A percentile compares a stretch with the other conserved stretches of the same genome.
Evolutionary conservation across 495 filamentous ascomycete species (phyloP).

Genomic region (Podospora pseudocomata): DNA sequence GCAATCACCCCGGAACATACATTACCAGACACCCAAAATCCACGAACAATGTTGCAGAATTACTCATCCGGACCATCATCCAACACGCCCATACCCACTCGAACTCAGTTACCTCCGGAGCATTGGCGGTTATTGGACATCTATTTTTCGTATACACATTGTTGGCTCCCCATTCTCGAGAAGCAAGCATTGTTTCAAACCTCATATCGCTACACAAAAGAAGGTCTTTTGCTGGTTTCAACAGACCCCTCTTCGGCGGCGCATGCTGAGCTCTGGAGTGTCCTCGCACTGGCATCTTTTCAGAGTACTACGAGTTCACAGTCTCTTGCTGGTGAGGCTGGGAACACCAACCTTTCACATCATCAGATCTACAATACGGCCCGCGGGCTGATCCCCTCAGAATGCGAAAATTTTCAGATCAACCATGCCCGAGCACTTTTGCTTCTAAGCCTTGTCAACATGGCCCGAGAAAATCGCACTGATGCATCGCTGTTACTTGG

Average conservation of each 20-base stretch:
- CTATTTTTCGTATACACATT: slow-evolving; percentile 69
- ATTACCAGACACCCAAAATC: not conserved
- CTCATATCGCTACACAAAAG: slow-evolving; percentile 42
- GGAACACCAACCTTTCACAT: slow-evolving; percentile 12
- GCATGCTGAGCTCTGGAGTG: slow-evolving; percentile 63
- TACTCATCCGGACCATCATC: not conserved
- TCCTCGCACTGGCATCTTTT: slow-evolving; percentile 52
- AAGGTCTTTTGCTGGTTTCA: slow-evolving; percentile 22
- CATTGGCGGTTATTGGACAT: slow-evolving; percentile 64
- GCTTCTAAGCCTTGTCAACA: slow-evolving; percentile 57
- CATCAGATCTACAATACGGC: slow-evolving; percentile 55
- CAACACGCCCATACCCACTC: not conserved
- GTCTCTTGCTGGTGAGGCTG: not conserved
- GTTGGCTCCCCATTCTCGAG: slow-evolving; percentile 68
- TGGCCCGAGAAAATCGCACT: slow-evolving; percentile 51
- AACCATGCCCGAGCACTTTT: slow-evolving; percentile 65
- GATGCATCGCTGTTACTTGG: slow-evolving; percentile 62
- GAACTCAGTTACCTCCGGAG: slow-evolving; percentile 50
- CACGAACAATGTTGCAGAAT: slow-evolving; percentile 16
- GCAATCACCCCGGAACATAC: not conserved
- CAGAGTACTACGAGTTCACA: slow-evolving; percentile 43
- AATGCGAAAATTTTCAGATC: slow-evolving; percentile 54
- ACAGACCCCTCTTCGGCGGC: slow-evolving; percentile 47
- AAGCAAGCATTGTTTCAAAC: slow-evolving; percentile 60
- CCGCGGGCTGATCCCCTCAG: slow-evolving; percentile 56